Evolutionary conservation across 495 filamentous ascomycete species (phyloP).

Genomic region (Talaromyces liani): DNA sequence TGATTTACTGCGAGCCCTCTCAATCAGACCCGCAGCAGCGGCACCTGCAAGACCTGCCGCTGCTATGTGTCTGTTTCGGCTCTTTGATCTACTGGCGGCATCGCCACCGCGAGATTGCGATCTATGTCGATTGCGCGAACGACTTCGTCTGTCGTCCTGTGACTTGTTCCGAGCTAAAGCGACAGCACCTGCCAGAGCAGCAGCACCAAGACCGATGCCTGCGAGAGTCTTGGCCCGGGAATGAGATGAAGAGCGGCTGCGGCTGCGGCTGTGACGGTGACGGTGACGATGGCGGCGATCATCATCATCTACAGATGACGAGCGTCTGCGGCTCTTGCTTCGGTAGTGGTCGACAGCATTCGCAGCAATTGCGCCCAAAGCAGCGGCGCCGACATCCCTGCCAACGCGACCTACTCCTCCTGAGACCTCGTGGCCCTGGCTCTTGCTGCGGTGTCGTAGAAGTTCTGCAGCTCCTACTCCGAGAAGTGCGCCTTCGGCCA

Average conservation of each 20-base stretch:
- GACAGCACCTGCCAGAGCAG: slow-evolving; percentile 72
- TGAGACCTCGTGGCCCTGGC: slow-evolving; percentile 49
- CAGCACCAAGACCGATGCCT: slow-evolving; percentile 71
- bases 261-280: slow-evolving; percentile 31
- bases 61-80: slow-evolving; percentile 61
- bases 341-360: slow-evolving; percentile 67
- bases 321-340: slow-evolving; percentile 49
- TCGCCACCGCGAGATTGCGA: slow-evolving; percentile 34
- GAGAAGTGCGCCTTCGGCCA: slow-evolving; percentile 81
- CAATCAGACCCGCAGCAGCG: slow-evolving; percentile 66
- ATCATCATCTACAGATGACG: slow-evolving; percentile 43
- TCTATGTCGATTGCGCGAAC: slow-evolving; percentile 55
- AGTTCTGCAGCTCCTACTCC: slow-evolving; percentile 72
- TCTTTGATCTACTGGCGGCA: slow-evolving; percentile 39
- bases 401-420: slow-evolving; percentile 54
- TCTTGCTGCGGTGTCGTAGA: slow-evolving; percentile 58
- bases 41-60: slow-evolving; percentile 74
- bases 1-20: slow-evolving; percentile 68
- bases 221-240: slow-evolving; percentile 54
- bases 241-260: slow-evolving; percentile 49
- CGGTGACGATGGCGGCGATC: slow-evolving; percentile 32
- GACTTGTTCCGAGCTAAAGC: slow-evolving; percentile 65
- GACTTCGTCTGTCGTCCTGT: slow-evolving; percentile 58
- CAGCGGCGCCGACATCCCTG: slow-evolving; percentile 73
- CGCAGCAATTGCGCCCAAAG: slow-evolving; percentile 73